These are phyloP conservation scores for Phytophthora pisi DNA, from an alignment of 352 stramenopile genomes.

Conservation along the genomic window DNA sequence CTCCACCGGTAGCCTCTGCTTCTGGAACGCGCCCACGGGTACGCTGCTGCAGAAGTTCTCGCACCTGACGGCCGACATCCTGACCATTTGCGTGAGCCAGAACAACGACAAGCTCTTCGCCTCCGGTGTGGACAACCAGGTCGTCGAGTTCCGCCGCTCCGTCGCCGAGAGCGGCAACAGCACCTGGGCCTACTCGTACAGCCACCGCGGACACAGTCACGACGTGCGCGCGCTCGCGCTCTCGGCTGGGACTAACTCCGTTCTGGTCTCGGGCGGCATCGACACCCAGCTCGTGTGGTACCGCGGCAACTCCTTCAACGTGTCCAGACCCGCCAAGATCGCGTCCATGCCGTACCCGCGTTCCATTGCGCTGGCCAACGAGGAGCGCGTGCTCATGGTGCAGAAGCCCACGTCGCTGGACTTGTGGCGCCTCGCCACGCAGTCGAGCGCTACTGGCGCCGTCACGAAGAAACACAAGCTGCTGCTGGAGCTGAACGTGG, in stretches of 20 bases:
- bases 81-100: conserved; percentile 83
- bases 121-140: conserved; percentile 93
- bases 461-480: conserved; percentile 66
- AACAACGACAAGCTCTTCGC: conserved; percentile 92
- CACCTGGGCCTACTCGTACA: conserved; percentile 86
- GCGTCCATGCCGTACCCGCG: conserved; percentile 88
- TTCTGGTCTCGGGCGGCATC: conserved; percentile 92
- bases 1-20: conserved; percentile 92
- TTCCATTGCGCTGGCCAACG: conserved; percentile 64
- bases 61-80: conserved; percentile 91
- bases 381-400: conserved; percentile 77
- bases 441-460: conserved; percentile 31
- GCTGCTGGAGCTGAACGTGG: conserved; percentile 83
- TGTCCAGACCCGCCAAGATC: conserved; percentile 85
- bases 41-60: conserved; percentile 94
- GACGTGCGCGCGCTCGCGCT: conserved; percentile 90
- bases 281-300: conserved; percentile 96
- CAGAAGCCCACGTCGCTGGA: conserved; percentile 77
- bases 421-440: conserved; percentile 66
- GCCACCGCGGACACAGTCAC: conserved; percentile 90
- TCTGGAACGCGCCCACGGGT: conserved; percentile 92
- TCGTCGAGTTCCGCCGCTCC: conserved; percentile 83
- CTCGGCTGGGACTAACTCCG: conserved; percentile 45
- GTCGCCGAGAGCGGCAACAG: conserved; percentile 40
- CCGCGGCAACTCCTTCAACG: conserved; percentile 81